phyloP scores from a whole-genome alignment of 2,329 filamentous ascomycete genomes.

The Botrytis squamosa region DNA sequence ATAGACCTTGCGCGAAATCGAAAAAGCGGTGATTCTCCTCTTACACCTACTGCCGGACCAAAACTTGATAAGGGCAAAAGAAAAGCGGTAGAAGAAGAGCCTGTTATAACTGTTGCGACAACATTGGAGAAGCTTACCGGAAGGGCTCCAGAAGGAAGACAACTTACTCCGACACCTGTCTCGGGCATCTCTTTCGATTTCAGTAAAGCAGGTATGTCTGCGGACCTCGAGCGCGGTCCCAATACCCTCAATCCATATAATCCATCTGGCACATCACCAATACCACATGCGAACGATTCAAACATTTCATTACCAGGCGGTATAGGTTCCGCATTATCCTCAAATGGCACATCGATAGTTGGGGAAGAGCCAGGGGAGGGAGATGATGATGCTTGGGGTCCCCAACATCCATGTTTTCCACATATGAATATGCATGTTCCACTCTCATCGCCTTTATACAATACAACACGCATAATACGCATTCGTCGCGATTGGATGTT shows the following conservation, averaged over 20 bases:
- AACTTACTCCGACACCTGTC: constrained; percentile 19
- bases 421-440: constrained; percentile 92
- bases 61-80: constrained; percentile 37
- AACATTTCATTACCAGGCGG: constrained; percentile 34
- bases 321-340: constrained; percentile 37
- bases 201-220: constrained; percentile 33
- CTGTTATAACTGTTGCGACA: constrained; percentile 15
- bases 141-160: constrained; percentile 23
- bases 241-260: constrained; percentile 30
- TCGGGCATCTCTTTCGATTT: constrained; percentile 34
- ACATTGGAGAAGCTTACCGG: constrained; percentile 12
- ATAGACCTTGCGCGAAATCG: constrained; percentile 35
- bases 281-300: constrained; percentile 25
- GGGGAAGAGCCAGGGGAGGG: constrained; percentile 44
- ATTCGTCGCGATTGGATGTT: constrained; percentile 90
- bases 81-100: constrained; percentile 28
- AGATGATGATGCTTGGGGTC: constrained; percentile 79
- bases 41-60: constrained; percentile 15
- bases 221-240: constrained; percentile 38
- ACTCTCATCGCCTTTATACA: constrained; percentile 68
- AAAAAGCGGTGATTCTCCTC: constrained; percentile 34
- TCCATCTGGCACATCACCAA: constrained; percentile 29
- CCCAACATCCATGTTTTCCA: constrained; percentile 89
- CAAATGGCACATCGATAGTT: constrained; percentile 39
- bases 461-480: constrained; percentile 83